Evolutionary conservation across 2,329 filamentous ascomycete species (phyloP), one percentile per base, ranked within the genome.

Genomic region (Geoglossum cookeanum): DNA sequence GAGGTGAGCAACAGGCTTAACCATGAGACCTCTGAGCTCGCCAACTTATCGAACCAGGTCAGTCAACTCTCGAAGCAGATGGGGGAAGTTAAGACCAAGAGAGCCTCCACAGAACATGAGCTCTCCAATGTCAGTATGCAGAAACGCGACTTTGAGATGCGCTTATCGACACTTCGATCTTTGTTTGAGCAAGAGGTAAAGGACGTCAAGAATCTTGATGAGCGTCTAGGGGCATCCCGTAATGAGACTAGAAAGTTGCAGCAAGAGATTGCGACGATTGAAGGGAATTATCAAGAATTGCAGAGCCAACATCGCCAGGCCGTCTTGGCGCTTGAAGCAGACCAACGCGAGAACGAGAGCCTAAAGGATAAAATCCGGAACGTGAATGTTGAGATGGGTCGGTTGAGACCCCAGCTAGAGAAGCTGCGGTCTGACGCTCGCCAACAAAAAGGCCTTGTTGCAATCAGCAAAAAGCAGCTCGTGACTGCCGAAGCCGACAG

Each of bases 381-480:
- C 56, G 78, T 88, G 47, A 98, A 95, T 65, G 77, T 80, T 11
- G 88, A 94, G 69, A 83, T 95, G 63, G 77, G 80, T 17, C 84
- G 89, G 69, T 73, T 97, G 45, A 94, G 89, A 69, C 89, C 90
- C 35, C 84, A 91, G 62, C 81, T 98, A 56, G 92, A 98, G 68
- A 97, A 96, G 74, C 77, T 94, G 64, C 89, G 86, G 68, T 87
- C 85, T 11, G 89, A 96, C 64, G 89, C 89, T 30, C 83, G 92
- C 47, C 92, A 97, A 69, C 90, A 97, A 67, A 97, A 94, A 72
- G 92, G 92, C 17, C 76, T 97, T 62, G 91, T 94, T 33, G 90
- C 92, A 48, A 98, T 98, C 72, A 96, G 96, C 73, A 97, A 94
- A 76, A 98, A 98, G 73, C 92, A 98, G 71, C 75, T 97, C 59